phyloP scores from a whole-genome alignment of 257 asterid genomes.

The Solanum chilense region DNA sequence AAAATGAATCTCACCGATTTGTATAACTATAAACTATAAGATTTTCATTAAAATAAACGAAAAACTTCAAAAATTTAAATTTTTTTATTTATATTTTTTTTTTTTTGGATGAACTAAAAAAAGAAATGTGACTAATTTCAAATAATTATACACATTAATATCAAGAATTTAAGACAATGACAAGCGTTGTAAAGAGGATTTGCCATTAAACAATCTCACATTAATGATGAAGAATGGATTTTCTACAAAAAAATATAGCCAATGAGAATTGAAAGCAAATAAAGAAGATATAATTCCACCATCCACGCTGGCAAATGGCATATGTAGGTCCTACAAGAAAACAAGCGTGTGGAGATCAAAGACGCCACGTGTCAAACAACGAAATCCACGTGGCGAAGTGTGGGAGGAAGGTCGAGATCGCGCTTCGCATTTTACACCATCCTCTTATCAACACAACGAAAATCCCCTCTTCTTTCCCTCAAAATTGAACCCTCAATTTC shows the following conservation, averaged over 20 bases:
- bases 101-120: background rate
- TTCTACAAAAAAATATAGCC: background rate
- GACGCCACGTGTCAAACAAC: conserved; percentile 33
- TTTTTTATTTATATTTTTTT: too few species aligned
- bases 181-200: background rate
- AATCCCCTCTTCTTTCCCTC: background rate
- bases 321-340: background rate
- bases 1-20: too few species aligned
- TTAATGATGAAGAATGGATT: background rate
- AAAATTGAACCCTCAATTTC: background rate
- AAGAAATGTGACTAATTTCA: too few species aligned
- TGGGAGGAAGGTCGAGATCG: conserved; percentile 56
- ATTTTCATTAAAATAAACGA: too few species aligned
- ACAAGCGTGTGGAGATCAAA: conserved; percentile 19
- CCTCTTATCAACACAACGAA: conserved; percentile 55
- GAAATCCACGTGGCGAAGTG: conserved; percentile 44
- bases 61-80: too few species aligned
- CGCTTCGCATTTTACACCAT: conserved; percentile 14
- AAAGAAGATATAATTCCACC: conserved; percentile 10
- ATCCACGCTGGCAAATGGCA: conserved; percentile 19
- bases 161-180: background rate
- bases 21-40: background rate
- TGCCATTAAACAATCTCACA: background rate
- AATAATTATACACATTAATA: background rate
- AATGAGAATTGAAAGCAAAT: conserved; percentile 1